These are phyloP conservation scores for Paspalum vaginatum DNA, from an alignment of 176 grass and related monocot genomes.

Conservation along the genomic window DNA sequence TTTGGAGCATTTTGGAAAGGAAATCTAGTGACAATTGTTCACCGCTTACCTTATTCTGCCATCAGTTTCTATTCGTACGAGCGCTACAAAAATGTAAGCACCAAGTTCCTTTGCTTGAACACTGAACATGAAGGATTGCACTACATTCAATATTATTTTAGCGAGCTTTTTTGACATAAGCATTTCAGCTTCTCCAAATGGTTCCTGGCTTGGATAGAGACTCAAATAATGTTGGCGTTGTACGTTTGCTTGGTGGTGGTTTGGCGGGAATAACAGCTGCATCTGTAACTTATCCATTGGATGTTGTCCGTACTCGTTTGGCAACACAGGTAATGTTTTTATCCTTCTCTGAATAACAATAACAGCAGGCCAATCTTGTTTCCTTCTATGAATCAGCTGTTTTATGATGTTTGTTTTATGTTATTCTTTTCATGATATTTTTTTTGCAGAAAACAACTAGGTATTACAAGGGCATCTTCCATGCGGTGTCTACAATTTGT, in stretches of 20 bases:
- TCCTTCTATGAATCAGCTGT: not conserved
- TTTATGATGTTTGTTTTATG: not conserved
- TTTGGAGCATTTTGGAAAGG: slow-evolving; percentile 94
- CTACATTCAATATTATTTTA: slow-evolving; percentile 10
- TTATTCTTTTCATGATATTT: slow-evolving; percentile 4
- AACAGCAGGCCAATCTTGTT: not conserved
- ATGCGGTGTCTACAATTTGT: slow-evolving; percentile 83
- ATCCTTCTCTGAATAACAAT: not conserved
- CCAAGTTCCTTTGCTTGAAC: slow-evolving; percentile 11
- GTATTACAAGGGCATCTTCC: slow-evolving; percentile 90
- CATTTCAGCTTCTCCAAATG: slow-evolving; percentile 64
- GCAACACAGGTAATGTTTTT: slow-evolving; percentile 71
- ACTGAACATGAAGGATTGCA: not conserved
- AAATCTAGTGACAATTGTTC: slow-evolving; percentile 87
- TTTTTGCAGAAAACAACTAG: slow-evolving; percentile 76
- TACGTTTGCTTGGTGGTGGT: slow-evolving; percentile 71
- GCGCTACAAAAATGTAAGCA: slow-evolving; percentile 75
- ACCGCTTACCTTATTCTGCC: slow-evolving; percentile 90
- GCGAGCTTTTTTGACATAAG: slow-evolving; percentile 25
- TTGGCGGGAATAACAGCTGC: slow-evolving; percentile 90
- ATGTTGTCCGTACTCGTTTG: slow-evolving; percentile 87
- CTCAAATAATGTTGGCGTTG: slow-evolving; percentile 57
- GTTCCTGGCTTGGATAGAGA: slow-evolving; percentile 64
- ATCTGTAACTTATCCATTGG: slow-evolving; percentile 86
- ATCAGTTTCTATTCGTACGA: slow-evolving; percentile 93